These are phyloP conservation scores for Pythium pyrilobum DNA, from an alignment of 352 stramenopile species.

Conservation along the genomic window DNA sequence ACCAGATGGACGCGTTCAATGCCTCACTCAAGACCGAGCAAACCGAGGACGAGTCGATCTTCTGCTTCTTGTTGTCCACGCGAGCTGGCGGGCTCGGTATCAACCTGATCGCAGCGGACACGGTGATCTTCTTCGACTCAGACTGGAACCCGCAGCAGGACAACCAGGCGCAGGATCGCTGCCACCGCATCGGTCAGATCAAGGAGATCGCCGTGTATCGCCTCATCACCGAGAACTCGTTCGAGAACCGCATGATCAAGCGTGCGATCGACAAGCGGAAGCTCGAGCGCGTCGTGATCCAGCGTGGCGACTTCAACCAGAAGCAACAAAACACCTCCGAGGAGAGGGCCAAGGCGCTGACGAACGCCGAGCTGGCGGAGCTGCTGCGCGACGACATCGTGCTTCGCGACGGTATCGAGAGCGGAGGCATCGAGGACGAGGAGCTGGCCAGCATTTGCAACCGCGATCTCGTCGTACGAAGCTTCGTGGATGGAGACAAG, in stretches of 20 bases:
- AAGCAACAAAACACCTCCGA: conserved; percentile 25
- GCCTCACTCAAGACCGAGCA: conserved; percentile 20
- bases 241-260: conserved; percentile 94
- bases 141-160: conserved; percentile 99
- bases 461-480: conserved; percentile 65
- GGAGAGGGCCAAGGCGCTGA: conserved; percentile 39
- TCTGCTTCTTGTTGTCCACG: conserved; percentile 83
- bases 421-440: conserved; percentile 56
- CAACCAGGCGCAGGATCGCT: conserved; percentile 89
- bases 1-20: conserved; percentile 98
- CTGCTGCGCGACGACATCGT: conserved; percentile 72
- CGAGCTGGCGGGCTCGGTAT: conserved; percentile 96
- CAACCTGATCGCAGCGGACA: conserved; percentile 95
- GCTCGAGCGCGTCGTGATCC: conserved; percentile 86
- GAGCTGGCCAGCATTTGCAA: conserved; percentile 66
- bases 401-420: conserved; percentile 66
- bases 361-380: conserved; percentile 68
- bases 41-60: conserved; percentile 46
- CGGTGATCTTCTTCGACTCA: conserved; percentile 97
- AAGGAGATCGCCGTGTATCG: conserved; percentile 91
- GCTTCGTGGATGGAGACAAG: conserved; percentile 50
- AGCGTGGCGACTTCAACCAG: conserved; percentile 78
- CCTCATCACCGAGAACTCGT: conserved; percentile 90
- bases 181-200: conserved; percentile 88
- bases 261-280: conserved; percentile 90